Evolutionary conservation across 352 stramenopile genomes (phyloP), one percentile per base, ranked within the genome.

Genomic region (Phytophthora vignae): DNA sequence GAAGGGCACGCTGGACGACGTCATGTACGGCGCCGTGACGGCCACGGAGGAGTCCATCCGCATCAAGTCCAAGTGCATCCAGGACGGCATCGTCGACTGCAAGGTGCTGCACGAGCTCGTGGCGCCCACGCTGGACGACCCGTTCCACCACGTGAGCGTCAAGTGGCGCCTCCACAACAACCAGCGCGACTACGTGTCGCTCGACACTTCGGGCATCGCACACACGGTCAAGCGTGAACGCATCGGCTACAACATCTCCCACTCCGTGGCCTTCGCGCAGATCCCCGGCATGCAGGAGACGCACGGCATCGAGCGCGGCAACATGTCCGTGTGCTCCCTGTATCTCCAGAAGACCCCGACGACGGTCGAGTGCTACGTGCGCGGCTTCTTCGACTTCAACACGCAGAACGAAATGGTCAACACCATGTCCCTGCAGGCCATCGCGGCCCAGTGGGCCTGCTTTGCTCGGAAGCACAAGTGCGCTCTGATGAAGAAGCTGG

Each of bases 21-120:
- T 90, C 55, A 88, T 93, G 80, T 92, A 88, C 61, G 83, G 79
- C n/a, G 38, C 77, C 12, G 70, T 79, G 27, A 74, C 78, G 27
- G 73, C 74, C 17, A 77, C 78, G 22, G 74, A 85, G 15, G 77
- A 82, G 21, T 69, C 74, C 9, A 87, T 90, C 55, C 74, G 80
- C 38, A 76, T 91, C 56, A 86, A 87, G 56, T 83, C 81, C 15
- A 79, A 73, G 1, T 87, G 76, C 64, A 78, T 75, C 12, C 71
- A 84, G 17, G 82, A 93, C 63, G 78, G 77, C 12, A 56, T 90
- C 14, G 59, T 88, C 9, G 80, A 91, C 61, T 81, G 76, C 62
- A 82, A 82, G 27, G 68, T 90, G 36, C 73, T 90, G 29, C 58
- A 84, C n/a, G 67, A 84, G 17, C 70, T 90, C 4, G 76, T 80